Base-by-base conservation (phyloP, 106 monocot genomes). In the Acorus calamus region DNA sequence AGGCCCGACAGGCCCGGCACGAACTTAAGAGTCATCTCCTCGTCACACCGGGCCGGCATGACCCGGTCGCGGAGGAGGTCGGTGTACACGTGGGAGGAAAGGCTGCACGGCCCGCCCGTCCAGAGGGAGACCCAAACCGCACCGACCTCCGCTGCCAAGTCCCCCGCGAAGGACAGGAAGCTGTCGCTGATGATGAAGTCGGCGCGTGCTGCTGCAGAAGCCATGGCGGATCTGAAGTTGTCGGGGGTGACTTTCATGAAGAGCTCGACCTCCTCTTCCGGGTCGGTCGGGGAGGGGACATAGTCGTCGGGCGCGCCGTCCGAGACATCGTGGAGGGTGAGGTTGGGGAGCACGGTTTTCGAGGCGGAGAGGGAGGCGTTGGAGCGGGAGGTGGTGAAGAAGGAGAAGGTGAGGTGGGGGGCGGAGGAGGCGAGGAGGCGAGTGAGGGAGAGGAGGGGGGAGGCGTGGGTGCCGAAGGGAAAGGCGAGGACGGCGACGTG, bases 181-280 rank as follows among this genome's bases (percentile, higher is more conserved):
- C 72, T 60, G 46, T 89, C 89, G 14, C 73, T 77, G 9, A 89
- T 64, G 44, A 89, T 44, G 57, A 80, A 82, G 14, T 59, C 74
- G 3, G 61, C 61, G 28, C 7, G 12, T 4, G 46, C 59, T 45
- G 5, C 65, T 13, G 73, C 65, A 3, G 28, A 52, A 45, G 57
- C 65, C 42, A 74, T 2, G 14, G 12, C 74, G 46, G 54, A 8
- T 41, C 2, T 11, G 55, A 62, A 68, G 61, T 62, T 74, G 11
- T 10, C 67, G n/a, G 67, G 67, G 47, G 67, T 42, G 51, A 8
- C 59, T 43, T 14, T 4, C 46, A 74, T 51, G 67, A 74, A 74
- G 7, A 58, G 53, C 61, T 11, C 7, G 45, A 74, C 61, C 67
- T 67, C 67, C 66, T 65, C 57, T 52, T 59, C 45, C 11, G 76